A percentile compares a stretch with the other conserved stretches of the same genome.
These are phyloP conservation scores for Saturnispora dispora DNA, from an alignment of 805 yeast species.

Conservation along the genomic window DNA sequence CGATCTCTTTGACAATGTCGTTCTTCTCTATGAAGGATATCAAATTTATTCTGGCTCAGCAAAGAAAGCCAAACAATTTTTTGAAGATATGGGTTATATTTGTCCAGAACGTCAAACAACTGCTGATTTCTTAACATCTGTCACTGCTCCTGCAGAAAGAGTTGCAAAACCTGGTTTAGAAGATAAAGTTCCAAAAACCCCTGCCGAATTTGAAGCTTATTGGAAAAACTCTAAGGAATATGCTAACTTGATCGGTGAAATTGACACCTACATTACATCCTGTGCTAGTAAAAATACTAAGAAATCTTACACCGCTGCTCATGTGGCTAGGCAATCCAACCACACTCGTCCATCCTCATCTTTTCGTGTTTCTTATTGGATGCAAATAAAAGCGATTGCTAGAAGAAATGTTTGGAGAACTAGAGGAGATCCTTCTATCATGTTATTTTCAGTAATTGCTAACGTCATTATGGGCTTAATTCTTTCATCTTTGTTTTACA, in stretches of 20 bases:
- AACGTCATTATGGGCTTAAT: slow-evolving; percentile 46
- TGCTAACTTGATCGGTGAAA: slow-evolving; percentile 25
- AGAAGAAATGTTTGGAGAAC: slow-evolving; percentile 41
- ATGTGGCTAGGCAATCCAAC: slow-evolving; percentile 40
- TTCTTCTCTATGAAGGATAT: slow-evolving; percentile 35
- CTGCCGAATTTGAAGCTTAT: slow-evolving; percentile 31
- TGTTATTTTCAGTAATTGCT: slow-evolving; percentile 34
- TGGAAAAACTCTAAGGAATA: slow-evolving; percentile 32
- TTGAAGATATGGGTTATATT: slow-evolving; percentile 35
- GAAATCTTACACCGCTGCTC: slow-evolving; percentile 13
- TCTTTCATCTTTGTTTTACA: slow-evolving; percentile 50
- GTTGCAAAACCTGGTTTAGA: slow-evolving; percentile 28
- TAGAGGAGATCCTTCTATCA: slow-evolving; percentile 41
- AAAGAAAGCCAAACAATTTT: slow-evolving; percentile 30
- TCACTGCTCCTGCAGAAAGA: slow-evolving; percentile 27
- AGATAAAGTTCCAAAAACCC: slow-evolving; percentile 31
- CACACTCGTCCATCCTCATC: slow-evolving; percentile 39
- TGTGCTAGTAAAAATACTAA: slow-evolving; percentile 7
- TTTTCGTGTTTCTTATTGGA: slow-evolving; percentile 40
- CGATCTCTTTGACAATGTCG: slow-evolving; percentile 36
- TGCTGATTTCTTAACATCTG: slow-evolving; percentile 37
- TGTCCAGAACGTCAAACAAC: slow-evolving; percentile 41
- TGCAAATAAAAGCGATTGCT: slow-evolving; percentile 44
- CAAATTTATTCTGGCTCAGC: slow-evolving; percentile 35
- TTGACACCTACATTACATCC: slow-evolving; percentile 25